Evolutionary conservation across 2,329 filamentous ascomycete species (phyloP), one percentile per base, ranked within the genome.

Genomic region (Xylariaceae sp.): DNA sequence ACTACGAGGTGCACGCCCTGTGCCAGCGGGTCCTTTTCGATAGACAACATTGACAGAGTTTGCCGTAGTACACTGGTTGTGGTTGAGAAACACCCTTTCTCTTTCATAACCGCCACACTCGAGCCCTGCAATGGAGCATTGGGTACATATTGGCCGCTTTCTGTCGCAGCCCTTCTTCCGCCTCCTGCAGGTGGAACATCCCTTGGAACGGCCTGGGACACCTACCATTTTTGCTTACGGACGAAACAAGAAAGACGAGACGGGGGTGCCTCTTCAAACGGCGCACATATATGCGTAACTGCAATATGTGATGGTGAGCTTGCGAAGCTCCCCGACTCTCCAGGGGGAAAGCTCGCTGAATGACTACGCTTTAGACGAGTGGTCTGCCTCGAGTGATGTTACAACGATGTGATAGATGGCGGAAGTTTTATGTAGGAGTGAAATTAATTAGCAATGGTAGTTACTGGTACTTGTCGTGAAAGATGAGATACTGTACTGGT

Each of bases 81-180:
- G 43, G 7, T 64, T 62, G 23, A 64, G 40, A 41, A 64, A 64
- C 9, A 64, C 47, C 4, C 21, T 48, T 39, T 54, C 34, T 43
- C 57, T 60, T 16, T 61, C 48, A 16, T 64, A 64, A 3, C 62
- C 60, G 5, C 62, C 60, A 28, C 62, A 64, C 21, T 57, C 48
- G 5, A 64, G 46, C 16, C 57, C 60, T 23, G 36, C 53, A n/a
- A 12, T 29, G 4, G 40, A 45, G 36, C 62, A 64, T 40, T 63
- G 60, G 12, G 44, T 58, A 34, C 62, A 64, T 9, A 21, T 26
- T 3, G 62, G 62, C 6, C 43, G 60, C 19, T 37, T 31, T 16
- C 31, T 28, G 41, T 64, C 62, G 19, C 62, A 64, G 8, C 62
- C 62, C 41, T 64, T 64, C 52, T 54, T 60, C 28, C 62, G 53